Conservation (phyloP, 2,329 filamentous ascomycete species). For the Grosmannia clavigera region DNA sequence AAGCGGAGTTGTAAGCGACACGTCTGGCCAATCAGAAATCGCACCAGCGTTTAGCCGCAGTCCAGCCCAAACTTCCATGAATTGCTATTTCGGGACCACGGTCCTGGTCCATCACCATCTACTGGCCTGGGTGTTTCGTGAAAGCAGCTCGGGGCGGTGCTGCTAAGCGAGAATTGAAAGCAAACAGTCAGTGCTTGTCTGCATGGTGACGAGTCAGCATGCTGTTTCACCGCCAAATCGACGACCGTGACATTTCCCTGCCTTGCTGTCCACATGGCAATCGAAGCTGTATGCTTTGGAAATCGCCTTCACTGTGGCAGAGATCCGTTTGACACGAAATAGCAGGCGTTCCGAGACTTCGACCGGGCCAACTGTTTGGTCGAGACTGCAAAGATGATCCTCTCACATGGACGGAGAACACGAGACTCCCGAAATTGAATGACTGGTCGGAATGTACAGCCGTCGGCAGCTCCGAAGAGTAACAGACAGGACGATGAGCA, state of each 20-base stretch:
- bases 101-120: neutral
- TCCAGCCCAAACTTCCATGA: neutral
- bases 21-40: slow-evolving; percentile 1
- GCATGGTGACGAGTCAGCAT: neutral
- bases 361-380: too few species aligned
- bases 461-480: neutral
- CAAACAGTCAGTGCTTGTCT: neutral
- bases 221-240: neutral
- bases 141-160: neutral
- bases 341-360: neutral
- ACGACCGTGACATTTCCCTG: neutral
- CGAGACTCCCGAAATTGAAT: neutral
- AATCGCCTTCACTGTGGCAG: too few species aligned
- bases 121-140: neutral
- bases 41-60: neutral
- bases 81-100: neutral
- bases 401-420: neutral
- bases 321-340: neutral
- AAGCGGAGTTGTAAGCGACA: neutral
- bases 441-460: neutral
- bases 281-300: neutral
- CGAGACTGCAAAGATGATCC: neutral
- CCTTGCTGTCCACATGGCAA: neutral
- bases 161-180: neutral
- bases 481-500: neutral